Evolutionary conservation across 2,329 filamentous ascomycete genomes (phyloP), one percentile per base, ranked within the genome.

Genomic region (Ceratocystis cacaofunesta): DNA sequence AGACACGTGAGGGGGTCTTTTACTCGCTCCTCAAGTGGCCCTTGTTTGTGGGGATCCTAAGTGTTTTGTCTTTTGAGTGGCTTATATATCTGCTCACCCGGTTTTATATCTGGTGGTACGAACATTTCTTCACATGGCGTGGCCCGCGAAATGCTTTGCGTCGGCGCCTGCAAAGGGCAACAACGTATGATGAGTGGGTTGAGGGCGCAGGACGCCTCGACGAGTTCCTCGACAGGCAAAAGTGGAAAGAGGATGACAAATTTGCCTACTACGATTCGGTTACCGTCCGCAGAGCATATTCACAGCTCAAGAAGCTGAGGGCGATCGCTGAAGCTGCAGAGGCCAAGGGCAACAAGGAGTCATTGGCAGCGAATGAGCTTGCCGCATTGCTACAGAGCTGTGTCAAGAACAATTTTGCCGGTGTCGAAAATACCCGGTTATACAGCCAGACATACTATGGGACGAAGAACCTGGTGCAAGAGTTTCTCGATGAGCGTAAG

Each of bases 401-500:
- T 73, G 88, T 96, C 70, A 99, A 96, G 81, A 95, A 92, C 75
- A 97, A 99, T 73, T 99, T 97, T 75, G 90, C 90, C 19, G 94
- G 94, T 0, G 86, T 96, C 15, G 94, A 99, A 75, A 97, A 96
- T 71, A 85, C 92, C 8, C 83, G 90, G 65, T 77, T 99, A n/a
- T 99, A 99, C 74, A 95, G 90, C 71, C 92, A 97, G 76, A 95
- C 92, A 2, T 99, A 99, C 73, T 96, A 91, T 70, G 94, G 94
- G 41, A 97, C 94, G n/a, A 99, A 99, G 75, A 85, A 94, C 68
- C 76, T 96, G 69, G 89, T 96, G 36, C 94, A 97, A 75, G 85
- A 86, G 65, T 97, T 92, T 72, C 78, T 96, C 57, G 90, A 96
- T 68, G 92, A 97, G 76, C 80, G 85, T 86, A 74, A 71, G 78